These are phyloP conservation scores for Boletus huronensis DNA, from an alignment of 768 basidiomycete genomes.

Conservation along the genomic window DNA sequence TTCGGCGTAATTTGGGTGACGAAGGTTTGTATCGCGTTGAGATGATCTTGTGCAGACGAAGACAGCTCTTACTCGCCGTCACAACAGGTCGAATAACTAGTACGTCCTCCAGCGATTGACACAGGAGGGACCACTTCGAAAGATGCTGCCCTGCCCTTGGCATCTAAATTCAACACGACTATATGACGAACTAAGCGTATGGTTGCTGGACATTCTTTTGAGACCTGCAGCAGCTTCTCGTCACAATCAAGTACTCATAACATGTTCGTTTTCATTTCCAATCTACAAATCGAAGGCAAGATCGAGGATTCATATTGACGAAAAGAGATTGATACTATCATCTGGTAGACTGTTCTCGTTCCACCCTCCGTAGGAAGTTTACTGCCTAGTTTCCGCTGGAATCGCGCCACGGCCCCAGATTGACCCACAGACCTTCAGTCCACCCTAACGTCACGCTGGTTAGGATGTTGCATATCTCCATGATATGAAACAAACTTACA, in stretches of 20 bases:
- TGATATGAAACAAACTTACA: neutral
- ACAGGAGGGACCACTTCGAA: too few species aligned
- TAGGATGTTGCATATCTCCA: neutral
- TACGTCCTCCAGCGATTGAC: too few species aligned
- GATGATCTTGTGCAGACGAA: too few species aligned
- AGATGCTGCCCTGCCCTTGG: too few species aligned
- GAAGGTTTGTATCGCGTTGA: too few species aligned
- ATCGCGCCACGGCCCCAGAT: neutral
- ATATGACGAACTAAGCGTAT: neutral
- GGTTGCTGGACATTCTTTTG: neutral
- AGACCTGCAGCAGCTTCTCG: neutral
- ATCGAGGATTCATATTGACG: neutral
- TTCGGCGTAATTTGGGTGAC: too few species aligned
- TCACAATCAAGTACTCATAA: neutral
- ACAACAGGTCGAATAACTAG: too few species aligned
- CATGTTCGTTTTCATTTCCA: neutral
- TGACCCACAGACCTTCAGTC: neutral
- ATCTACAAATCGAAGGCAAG: neutral
- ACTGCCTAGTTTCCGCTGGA: neutral
- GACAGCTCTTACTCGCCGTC: too few species aligned
- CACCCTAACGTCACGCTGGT: neutral
- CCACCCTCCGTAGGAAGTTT: neutral
- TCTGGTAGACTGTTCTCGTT: neutral
- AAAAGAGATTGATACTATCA: neutral
- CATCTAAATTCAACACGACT: too few species aligned